A percentile compares a stretch with the other conserved stretches of the same genome.
Evolutionary conservation across 2,329 filamentous ascomycete genomes (phyloP).

Genomic region (Alternaria triticina): DNA sequence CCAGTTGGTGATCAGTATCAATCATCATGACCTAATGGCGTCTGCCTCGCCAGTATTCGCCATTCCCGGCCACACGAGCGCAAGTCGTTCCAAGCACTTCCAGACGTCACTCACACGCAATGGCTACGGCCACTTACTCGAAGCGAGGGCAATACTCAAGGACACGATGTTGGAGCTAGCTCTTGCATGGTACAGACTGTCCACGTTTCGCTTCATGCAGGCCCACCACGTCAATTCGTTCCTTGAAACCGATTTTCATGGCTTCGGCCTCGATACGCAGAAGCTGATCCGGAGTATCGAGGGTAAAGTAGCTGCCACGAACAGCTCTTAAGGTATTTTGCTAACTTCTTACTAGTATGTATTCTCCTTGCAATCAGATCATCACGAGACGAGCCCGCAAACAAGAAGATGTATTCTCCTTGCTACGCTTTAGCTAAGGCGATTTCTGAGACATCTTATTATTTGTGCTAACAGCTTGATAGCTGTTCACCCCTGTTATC

Average conservation of each 20-base stretch:
- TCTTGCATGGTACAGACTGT: not conserved
- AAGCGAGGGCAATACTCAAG: not conserved
- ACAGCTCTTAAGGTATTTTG: not conserved
- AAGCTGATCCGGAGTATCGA: not conserved
- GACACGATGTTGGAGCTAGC: not conserved
- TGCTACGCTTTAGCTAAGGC: not conserved
- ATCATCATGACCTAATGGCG: not conserved
- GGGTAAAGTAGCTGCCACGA: not conserved
- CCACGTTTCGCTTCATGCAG: not conserved
- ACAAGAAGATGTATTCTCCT: not conserved
- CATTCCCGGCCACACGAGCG: not conserved
- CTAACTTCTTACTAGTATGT: not conserved
- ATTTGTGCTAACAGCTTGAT: no score
- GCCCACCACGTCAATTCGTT: not conserved
- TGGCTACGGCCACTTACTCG: not conserved
- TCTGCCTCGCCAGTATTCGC: not conserved
- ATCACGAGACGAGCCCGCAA: no score
- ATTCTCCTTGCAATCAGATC: not conserved
- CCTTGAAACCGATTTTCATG: not conserved
- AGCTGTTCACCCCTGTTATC: not conserved
- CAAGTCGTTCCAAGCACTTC: not conserved
- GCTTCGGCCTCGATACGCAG: not conserved
- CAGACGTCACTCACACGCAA: not conserved
- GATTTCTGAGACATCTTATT: not conserved
- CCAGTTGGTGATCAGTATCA: not conserved